phyloP scores from a whole-genome alignment of 495 filamentous ascomycete genomes.

The Penicillium tannophilum region DNA sequence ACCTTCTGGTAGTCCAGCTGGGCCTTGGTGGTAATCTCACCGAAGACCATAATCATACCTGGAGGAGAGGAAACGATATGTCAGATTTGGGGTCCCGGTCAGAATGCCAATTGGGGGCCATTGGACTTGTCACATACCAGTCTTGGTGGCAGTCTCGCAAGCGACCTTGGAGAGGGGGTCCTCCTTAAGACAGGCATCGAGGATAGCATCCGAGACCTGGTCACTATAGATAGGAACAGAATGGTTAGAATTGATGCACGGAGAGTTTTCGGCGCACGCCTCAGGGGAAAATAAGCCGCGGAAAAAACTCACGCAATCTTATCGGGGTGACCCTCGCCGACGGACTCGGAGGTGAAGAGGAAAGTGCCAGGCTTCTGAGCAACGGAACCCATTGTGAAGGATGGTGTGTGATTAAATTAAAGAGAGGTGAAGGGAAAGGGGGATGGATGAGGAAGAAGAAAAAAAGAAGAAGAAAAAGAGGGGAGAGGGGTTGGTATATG shows the following conservation, averaged over 20 bases:
- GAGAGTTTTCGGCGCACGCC: neutral
- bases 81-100: conserved; percentile 18
- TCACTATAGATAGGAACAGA: conserved; percentile 55
- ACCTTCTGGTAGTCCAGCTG: conserved; percentile 96
- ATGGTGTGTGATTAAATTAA: conserved; percentile 24
- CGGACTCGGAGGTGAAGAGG: conserved; percentile 99
- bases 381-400: conserved; percentile 60
- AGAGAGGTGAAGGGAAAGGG: conserved; percentile 22
- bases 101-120: conserved; percentile 3
- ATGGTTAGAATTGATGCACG: conserved; percentile 20
- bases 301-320: conserved; percentile 76
- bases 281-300: conserved; percentile 13
- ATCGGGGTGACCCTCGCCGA: conserved; percentile 96
- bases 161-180: conserved; percentile 98
- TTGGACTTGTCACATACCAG: conserved; percentile 54
- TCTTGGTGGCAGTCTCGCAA: conserved; percentile 99
- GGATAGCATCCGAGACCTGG: conserved; percentile 97
- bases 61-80: conserved; percentile 12
- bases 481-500: conserved; percentile 16
- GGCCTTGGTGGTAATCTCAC: conserved; percentile 98
- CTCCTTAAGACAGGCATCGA: conserved; percentile 93
- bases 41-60: conserved; percentile 99
- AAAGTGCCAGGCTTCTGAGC: conserved; percentile 73
- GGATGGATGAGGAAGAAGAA: conserved; percentile 14
- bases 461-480: conserved; percentile 18